Conservation (phyloP, 78 protist species). For the Guillardia theta region DNA sequence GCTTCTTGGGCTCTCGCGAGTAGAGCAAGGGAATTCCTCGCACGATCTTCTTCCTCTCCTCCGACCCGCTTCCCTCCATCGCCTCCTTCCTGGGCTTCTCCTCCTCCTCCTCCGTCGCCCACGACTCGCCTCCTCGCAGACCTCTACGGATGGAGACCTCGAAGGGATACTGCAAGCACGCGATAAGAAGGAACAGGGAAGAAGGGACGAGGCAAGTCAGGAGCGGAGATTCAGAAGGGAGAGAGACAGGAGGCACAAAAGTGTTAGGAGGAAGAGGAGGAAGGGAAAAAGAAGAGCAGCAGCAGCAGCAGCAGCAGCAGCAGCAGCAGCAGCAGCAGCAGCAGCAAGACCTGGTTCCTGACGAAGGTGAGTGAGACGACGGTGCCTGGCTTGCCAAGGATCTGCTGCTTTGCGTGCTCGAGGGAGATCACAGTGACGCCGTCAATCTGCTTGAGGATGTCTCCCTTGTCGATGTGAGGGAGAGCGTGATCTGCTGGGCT, state of each 20-base stretch:
- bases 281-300: background rate
- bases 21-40: background rate
- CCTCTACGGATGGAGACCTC: background rate
- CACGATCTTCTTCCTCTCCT: background rate
- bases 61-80: background rate
- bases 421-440: background rate
- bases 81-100: background rate
- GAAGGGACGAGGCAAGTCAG: background rate
- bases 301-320: background rate
- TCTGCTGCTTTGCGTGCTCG: conserved; percentile 2
- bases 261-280: background rate
- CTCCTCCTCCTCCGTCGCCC: background rate
- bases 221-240: background rate
- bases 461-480: background rate
- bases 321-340: background rate
- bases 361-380: background rate
- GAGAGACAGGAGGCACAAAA: background rate
- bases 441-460: background rate
- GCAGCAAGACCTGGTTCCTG: background rate
- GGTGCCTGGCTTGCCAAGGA: background rate
- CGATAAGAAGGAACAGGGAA: background rate
- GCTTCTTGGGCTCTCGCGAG: too few relatives aligned
- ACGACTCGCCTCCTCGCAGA: background rate
- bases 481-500: background rate
- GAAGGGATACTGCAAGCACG: background rate